phyloP scores from a whole-genome alignment of 1,284 basidiomycete species.

The Amylostereum areolatum region DNA sequence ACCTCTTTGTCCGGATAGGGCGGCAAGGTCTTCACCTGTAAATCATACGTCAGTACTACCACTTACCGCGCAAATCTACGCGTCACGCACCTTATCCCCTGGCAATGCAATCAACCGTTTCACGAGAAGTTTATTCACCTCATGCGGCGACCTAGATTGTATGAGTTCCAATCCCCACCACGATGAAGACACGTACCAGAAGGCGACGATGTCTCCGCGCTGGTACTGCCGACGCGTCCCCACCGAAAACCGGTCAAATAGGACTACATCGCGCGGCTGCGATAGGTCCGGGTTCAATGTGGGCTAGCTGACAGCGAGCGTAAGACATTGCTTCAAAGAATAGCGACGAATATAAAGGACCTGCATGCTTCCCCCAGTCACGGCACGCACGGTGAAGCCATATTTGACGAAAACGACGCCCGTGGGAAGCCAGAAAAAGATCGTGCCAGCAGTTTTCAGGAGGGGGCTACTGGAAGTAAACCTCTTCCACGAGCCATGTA shows the following conservation, averaged over 20 bases:
- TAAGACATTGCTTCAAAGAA: neutral
- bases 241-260: slow-evolving; percentile 54
- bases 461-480: neutral
- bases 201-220: slow-evolving; percentile 61
- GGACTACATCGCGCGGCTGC: slow-evolving; percentile 48
- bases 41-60: neutral
- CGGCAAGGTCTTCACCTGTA: slow-evolving; percentile 55
- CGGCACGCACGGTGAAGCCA: slow-evolving; percentile 46
- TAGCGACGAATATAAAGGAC: slow-evolving; percentile 25
- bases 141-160: slow-evolving; percentile 48
- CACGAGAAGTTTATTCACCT: slow-evolving; percentile 48
- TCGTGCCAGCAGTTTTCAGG: slow-evolving; percentile 4
- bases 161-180: slow-evolving; percentile 1
- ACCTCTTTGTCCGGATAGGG: slow-evolving; percentile 59
- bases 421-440: slow-evolving; percentile 55
- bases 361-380: slow-evolving; percentile 73
- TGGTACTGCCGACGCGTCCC: slow-evolving; percentile 29
- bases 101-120: slow-evolving; percentile 65
- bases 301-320: slow-evolving; percentile 45
- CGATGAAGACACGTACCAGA: slow-evolving; percentile 35
- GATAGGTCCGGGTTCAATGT: slow-evolving; percentile 72
- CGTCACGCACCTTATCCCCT: slow-evolving; percentile 43
- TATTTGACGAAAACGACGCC: slow-evolving; percentile 43
- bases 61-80: neutral
- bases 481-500: slow-evolving; percentile 5